Percentiles rank a stretch among this genome's conserved stretches.
phyloP scores from a whole-genome alignment of 768 basidiomycete genomes.

The Lentinula guzmanii region DNA sequence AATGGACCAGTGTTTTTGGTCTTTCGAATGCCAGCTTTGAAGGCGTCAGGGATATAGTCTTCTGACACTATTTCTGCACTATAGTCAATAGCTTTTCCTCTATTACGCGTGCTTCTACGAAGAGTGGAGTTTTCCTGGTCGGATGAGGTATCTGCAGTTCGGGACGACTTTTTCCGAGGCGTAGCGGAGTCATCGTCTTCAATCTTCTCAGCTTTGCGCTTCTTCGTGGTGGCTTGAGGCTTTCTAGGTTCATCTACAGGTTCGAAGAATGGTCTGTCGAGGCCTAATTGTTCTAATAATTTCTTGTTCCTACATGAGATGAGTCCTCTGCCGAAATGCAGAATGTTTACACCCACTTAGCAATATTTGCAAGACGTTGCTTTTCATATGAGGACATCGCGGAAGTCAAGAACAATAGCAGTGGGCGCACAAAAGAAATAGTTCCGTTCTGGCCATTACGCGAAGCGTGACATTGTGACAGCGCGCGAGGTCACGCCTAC shows the following conservation, averaged over 20 bases:
- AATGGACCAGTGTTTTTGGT: constrained; percentile 28
- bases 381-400: constrained; percentile 20
- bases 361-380: constrained; percentile 29
- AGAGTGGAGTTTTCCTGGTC: constrained; percentile 14
- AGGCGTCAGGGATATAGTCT: constrained; percentile 30
- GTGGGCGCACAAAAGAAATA: background rate
- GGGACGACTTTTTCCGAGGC: constrained; percentile 21
- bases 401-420: background rate
- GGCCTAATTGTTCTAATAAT: constrained; percentile 34
- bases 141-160: constrained; percentile 11
- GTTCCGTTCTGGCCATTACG: background rate
- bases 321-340: background rate
- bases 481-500: background rate
- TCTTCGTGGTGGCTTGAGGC: constrained; percentile 25
- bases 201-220: constrained; percentile 29
- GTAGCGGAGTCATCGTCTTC: constrained; percentile 14
- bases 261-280: constrained; percentile 43
- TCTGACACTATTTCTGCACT: constrained; percentile 32
- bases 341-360: background rate
- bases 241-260: constrained; percentile 35
- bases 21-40: constrained; percentile 28
- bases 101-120: constrained; percentile 66
- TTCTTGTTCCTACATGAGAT: constrained; percentile 28
- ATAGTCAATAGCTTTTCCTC: constrained; percentile 54
- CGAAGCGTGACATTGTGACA: background rate